A percentile compares a stretch with the other conserved stretches of the same genome.
Conservation (phyloP, 805 yeast species). For the Candida ulmi region DNA sequence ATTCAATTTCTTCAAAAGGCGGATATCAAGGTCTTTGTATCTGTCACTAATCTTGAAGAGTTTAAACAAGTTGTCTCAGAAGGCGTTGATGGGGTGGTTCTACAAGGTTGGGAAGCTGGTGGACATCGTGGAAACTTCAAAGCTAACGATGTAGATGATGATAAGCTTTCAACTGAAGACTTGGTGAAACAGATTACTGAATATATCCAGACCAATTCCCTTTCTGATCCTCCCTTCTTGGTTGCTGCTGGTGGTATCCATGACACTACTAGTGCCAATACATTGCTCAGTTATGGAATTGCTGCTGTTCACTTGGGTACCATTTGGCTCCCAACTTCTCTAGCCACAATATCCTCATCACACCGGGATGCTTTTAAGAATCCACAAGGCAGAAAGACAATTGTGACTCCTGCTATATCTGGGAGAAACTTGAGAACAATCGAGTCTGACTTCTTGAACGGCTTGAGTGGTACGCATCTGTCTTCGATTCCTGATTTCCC, state of each 20-base stretch:
- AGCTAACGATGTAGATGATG: slow-evolving; percentile 27
- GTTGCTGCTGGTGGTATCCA: slow-evolving; percentile 54
- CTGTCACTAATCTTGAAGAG: slow-evolving; percentile 43
- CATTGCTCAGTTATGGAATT: slow-evolving; percentile 36
- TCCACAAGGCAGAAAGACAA: slow-evolving; percentile 20
- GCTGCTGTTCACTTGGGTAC: slow-evolving; percentile 55
- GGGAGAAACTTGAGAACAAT: slow-evolving; percentile 22
- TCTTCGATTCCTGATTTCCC: slow-evolving; percentile 20
- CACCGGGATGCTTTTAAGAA: slow-evolving; percentile 11
- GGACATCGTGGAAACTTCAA: slow-evolving; percentile 53
- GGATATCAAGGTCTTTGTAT: slow-evolving; percentile 38
- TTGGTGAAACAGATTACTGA: slow-evolving; percentile 19
- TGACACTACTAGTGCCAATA: slow-evolving; percentile 25
- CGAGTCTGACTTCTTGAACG: slow-evolving; percentile 18
- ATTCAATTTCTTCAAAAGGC: slow-evolving; percentile 28
- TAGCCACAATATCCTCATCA: slow-evolving; percentile 12
- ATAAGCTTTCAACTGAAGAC: slow-evolving; percentile 29
- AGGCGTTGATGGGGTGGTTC: slow-evolving; percentile 42
- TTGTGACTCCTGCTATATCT: slow-evolving; percentile 21
- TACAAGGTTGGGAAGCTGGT: slow-evolving; percentile 62
- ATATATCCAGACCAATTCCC: slow-evolving; percentile 7
- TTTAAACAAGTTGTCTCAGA: slow-evolving; percentile 25
- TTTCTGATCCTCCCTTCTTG: slow-evolving; percentile 19
- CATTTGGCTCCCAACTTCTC: slow-evolving; percentile 30
- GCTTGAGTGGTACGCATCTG: slow-evolving; percentile 3